These are phyloP conservation scores for Clonostachys solani DNA, from an alignment of 2,329 filamentous ascomycete genomes.

Conservation along the genomic window DNA sequence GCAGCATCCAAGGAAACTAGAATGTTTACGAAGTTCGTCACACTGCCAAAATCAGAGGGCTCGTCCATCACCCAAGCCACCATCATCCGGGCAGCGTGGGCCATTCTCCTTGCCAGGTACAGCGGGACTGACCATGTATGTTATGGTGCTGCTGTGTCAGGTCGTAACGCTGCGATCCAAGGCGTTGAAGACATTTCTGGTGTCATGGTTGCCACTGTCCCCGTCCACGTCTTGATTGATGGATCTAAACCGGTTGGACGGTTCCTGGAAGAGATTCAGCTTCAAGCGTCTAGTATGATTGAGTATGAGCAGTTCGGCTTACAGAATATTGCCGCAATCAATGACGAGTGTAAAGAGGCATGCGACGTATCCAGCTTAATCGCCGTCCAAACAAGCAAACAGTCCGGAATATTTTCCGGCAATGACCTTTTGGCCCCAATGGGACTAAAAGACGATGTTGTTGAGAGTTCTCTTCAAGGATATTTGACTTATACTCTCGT, in stretches of 20 bases:
- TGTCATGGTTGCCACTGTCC: conserved; percentile 8
- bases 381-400: conserved; percentile 5
- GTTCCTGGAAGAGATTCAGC: conserved; percentile 2
- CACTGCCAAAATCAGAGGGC: not conserved
- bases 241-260: conserved; percentile 3
- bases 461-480: not conserved
- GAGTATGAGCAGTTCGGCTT: conserved; percentile 10
- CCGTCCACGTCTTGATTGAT: conserved; percentile 4
- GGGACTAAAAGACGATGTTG: conserved; percentile 2
- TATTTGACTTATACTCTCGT: conserved; percentile 2
- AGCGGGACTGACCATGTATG: conserved; percentile 9
- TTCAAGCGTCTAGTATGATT: conserved; percentile 6
- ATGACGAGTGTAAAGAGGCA: conserved; percentile 2
- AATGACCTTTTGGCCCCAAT: not conserved
- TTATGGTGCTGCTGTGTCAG: conserved; percentile 15
- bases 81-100: conserved; percentile 19
- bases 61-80: conserved; percentile 4
- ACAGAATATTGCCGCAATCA: conserved; percentile 9
- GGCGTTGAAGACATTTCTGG: conserved; percentile 9
- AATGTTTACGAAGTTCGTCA: conserved; percentile 30
- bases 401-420: too few relatives aligned
- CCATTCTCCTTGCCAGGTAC: conserved; percentile 9
- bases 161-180: conserved; percentile 9
- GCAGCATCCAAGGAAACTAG: conserved; percentile 22
- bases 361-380: conserved; percentile 9